Conservation (phyloP, 768 basidiomycete species). For the Agaricus subrufescens region DNA sequence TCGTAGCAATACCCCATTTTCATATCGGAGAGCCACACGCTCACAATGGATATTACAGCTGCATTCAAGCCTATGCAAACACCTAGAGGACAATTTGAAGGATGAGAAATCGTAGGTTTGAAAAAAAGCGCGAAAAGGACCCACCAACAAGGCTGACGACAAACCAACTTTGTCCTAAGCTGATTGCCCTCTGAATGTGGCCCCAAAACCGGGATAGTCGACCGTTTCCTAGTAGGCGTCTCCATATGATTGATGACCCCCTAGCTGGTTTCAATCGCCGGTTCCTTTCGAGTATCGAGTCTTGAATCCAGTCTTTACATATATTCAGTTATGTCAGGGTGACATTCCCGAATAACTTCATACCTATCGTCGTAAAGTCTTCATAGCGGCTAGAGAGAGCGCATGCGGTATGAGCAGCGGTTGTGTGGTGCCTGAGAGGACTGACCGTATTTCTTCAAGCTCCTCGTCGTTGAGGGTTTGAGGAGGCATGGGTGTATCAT, state of each 20-base stretch:
- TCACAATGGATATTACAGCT: conserved; percentile 92
- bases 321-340: conserved; percentile 5
- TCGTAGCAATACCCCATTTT: conserved; percentile 97
- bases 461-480: conserved; percentile 61
- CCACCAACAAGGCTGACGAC: conserved; percentile 86
- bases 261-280: conserved; percentile 64
- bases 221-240: conserved; percentile 45
- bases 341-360: neutral
- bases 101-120: neutral
- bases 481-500: conserved; percentile 28
- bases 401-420: conserved; percentile 12
- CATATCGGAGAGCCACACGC: conserved; percentile 96
- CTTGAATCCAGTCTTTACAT: conserved; percentile 89
- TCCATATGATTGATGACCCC: conserved; percentile 34
- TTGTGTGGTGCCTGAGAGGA: neutral
- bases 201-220: conserved; percentile 58
- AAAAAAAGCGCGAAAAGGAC: conserved; percentile 22
- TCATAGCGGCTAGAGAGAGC: conserved; percentile 69
- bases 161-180: conserved; percentile 87
- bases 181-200: conserved; percentile 51
- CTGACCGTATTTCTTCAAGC: conserved; percentile 61
- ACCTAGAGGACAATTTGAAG: conserved; percentile 40
- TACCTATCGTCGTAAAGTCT: conserved; percentile 93
- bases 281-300: conserved; percentile 85
- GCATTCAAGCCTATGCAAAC: conserved; percentile 89